These are phyloP conservation scores for Aspergillus luchuensis DNA, from an alignment of 2,329 filamentous ascomycete genomes.

Conservation along the genomic window DNA sequence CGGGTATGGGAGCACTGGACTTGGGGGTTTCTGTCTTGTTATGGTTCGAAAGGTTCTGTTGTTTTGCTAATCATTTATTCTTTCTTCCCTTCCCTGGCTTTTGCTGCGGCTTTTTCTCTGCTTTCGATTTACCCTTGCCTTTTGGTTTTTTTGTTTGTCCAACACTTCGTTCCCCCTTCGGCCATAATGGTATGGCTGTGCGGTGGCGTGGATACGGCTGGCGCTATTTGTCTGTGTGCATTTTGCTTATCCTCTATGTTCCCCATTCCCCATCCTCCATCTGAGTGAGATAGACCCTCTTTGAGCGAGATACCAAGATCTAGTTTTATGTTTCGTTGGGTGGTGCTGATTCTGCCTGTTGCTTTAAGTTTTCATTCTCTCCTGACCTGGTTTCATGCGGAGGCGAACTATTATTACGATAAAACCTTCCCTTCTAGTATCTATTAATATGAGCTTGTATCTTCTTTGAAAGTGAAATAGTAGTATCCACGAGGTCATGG, in stretches of 20 bases:
- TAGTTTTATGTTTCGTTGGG: slow-evolving; percentile 33
- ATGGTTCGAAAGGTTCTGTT: slow-evolving; percentile 19
- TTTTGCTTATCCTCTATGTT: slow-evolving; percentile 33
- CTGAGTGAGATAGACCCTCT: slow-evolving; percentile 41
- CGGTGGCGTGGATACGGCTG: slow-evolving; percentile 39
- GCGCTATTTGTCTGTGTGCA: slow-evolving; percentile 39
- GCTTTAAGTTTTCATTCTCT: slow-evolving; percentile 4
- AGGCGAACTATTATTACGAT: slow-evolving; percentile 18
- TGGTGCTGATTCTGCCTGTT: slow-evolving; percentile 16
- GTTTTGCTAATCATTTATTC: slow-evolving; percentile 14
- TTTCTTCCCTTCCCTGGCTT: slow-evolving; percentile 15
- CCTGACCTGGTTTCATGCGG: slow-evolving; percentile 4
- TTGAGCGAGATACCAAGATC: slow-evolving; percentile 46
- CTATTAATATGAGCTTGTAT: neutral
- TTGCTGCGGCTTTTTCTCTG: slow-evolving; percentile 25
- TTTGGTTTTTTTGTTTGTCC: slow-evolving; percentile 20
- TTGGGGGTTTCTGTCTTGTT: slow-evolving; percentile 17
- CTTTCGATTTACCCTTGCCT: slow-evolving; percentile 23
- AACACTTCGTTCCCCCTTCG: slow-evolving; percentile 21
- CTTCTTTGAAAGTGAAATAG: neutral
- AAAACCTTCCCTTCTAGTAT: neutral
- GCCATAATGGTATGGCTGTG: slow-evolving; percentile 35
- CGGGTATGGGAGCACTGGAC: slow-evolving; percentile 7
- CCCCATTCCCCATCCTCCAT: slow-evolving; percentile 30
- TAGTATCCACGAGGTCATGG: neutral